A percentile compares a stretch with the other conserved stretches of the same genome.
Conservation (phyloP, 2,329 filamentous ascomycete species). For the Pseudovirgaria hyperparasitica region DNA sequence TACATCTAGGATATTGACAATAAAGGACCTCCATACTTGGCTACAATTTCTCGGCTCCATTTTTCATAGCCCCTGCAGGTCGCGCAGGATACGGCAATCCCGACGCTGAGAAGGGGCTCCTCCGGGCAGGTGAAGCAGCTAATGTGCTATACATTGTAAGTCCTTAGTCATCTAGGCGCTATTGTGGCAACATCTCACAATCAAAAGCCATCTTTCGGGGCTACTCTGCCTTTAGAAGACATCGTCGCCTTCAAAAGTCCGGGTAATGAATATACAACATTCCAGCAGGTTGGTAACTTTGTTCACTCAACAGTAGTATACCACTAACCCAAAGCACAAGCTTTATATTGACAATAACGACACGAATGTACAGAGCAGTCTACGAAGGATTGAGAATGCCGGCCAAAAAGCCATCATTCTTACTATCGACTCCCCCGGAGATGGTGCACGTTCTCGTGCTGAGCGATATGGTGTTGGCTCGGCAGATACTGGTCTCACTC, state of each 20-base stretch:
- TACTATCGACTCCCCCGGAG: conserved; percentile 27
- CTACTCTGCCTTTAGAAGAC: conserved; percentile 19
- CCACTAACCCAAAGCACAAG: too few relatives aligned
- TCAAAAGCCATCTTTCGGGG: conserved; percentile 19
- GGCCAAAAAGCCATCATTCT: conserved; percentile 28
- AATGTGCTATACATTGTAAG: conserved; percentile 42
- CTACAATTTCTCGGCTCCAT: conserved; percentile 41
- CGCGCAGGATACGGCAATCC: conserved; percentile 29
- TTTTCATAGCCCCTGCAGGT: conserved; percentile 38
- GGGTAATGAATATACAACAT: conserved; percentile 20
- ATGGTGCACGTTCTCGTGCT: conserved; percentile 24
- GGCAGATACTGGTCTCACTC: conserved; percentile 17
- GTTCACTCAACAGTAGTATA: too few relatives aligned
- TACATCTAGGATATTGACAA: not conserved
- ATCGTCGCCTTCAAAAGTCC: conserved; percentile 15
- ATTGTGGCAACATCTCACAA: too few relatives aligned
- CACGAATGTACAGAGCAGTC: conserved; percentile 17
- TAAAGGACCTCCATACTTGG: conserved; percentile 41
- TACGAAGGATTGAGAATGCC: conserved; percentile 17
- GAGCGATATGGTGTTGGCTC: conserved; percentile 18
- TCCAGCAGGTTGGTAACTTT: too few relatives aligned
- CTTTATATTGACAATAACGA: conserved; percentile 24
- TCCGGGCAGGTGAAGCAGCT: conserved; percentile 35
- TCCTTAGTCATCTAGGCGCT: too few relatives aligned
- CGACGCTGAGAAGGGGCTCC: conserved; percentile 37